Evolutionary conservation across 1,284 basidiomycete species (phyloP).

Genomic region (Vanrija sp.): DNA sequence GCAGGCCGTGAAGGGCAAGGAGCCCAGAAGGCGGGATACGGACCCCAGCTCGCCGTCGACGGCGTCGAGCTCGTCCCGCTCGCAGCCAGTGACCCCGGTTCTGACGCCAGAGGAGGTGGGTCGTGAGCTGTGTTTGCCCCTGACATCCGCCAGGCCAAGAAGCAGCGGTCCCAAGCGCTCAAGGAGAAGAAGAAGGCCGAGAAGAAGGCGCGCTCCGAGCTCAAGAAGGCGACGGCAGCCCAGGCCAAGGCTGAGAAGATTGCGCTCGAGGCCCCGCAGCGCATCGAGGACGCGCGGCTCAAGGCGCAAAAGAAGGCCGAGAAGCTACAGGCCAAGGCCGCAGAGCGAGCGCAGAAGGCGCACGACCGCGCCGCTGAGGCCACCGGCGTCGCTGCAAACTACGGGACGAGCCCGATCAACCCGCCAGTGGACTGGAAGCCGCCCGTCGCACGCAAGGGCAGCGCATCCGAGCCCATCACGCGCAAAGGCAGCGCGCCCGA

Average conservation of each 20-base stretch:
- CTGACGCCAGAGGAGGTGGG: too few relatives aligned
- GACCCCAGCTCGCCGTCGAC: too few relatives aligned
- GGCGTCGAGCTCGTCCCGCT: too few relatives aligned
- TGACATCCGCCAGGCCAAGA: background rate
- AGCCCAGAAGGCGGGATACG: too few relatives aligned
- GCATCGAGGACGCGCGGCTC: background rate
- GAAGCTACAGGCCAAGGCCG: background rate
- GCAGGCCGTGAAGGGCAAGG: too few relatives aligned
- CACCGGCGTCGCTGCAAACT: background rate
- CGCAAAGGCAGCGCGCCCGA: background rate
- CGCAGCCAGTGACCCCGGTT: too few relatives aligned
- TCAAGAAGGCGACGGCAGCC: background rate
- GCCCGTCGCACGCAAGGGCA: background rate
- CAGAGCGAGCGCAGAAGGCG: background rate
- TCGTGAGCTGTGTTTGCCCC: too few relatives aligned
- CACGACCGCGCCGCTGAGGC: background rate
- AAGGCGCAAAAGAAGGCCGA: conserved; percentile 1
- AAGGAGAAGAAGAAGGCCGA: conserved; percentile 1
- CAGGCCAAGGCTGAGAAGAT: background rate
- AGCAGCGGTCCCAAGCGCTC: background rate
- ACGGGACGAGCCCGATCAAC: background rate
- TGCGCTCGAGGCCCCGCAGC: background rate
- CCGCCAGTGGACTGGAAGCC: background rate
- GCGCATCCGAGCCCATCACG: background rate
- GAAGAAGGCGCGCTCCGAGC: background rate